Evolutionary conservation across 257 asterid genomes (phyloP).

Genomic region (Solanum virginianum): DNA sequence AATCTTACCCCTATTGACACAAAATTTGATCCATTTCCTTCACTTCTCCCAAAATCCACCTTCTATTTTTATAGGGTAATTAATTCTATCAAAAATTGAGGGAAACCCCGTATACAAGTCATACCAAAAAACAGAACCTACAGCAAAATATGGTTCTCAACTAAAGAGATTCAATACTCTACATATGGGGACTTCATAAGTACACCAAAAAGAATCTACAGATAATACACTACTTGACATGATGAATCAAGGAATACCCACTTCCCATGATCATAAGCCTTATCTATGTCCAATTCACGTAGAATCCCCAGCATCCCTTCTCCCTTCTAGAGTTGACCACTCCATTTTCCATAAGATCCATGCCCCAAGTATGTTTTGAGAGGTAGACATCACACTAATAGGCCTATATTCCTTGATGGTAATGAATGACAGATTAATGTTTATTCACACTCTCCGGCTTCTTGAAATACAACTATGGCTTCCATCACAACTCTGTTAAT

Average conservation of each 20-base stretch:
- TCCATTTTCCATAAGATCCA: background rate
- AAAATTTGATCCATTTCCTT: background rate
- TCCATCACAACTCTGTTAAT: background rate
- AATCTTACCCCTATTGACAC: background rate
- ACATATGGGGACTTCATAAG: background rate
- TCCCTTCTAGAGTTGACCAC: background rate
- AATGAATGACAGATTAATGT: background rate
- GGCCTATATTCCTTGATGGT: background rate
- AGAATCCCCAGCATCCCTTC: background rate
- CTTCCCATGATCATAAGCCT: background rate
- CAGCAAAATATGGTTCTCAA: background rate
- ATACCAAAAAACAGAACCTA: background rate
- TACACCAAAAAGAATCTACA: background rate
- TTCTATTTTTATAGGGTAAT: background rate
- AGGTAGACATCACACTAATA: background rate
- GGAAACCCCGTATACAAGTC: background rate
- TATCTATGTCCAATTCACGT: background rate
- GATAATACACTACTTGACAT: background rate
- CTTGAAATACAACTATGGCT: background rate
- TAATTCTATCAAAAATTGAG: background rate
- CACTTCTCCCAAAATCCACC: background rate
- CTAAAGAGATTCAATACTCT: background rate
- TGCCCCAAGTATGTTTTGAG: background rate
- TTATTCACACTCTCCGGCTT: background rate
- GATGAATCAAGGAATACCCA: background rate